These are phyloP conservation scores for Hypoxylon sp. DNA, from an alignment of 2,329 filamentous ascomycete species.

Conservation along the genomic window DNA sequence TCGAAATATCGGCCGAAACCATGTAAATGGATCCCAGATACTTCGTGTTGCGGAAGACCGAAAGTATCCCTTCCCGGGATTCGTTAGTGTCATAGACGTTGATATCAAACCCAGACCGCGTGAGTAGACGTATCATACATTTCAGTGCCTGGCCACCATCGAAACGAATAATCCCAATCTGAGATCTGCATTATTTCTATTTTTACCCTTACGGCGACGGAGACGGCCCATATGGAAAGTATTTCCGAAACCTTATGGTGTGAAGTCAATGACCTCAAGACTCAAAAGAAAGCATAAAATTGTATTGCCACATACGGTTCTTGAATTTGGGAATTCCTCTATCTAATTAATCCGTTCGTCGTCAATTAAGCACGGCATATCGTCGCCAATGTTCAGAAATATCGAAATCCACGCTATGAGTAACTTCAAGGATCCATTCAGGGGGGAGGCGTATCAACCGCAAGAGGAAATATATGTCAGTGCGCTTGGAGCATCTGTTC, in stretches of 20 bases:
- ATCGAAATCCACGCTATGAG: conserved; percentile 23
- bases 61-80: neutral
- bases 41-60: neutral
- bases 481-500: neutral
- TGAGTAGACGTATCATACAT: conserved; percentile 27
- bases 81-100: neutral
- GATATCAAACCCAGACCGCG: neutral
- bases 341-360: neutral
- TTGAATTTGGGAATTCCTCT: neutral
- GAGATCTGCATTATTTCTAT: neutral
- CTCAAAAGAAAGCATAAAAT: conserved; percentile 8
- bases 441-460: conserved; percentile 58
- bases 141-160: neutral
- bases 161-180: neutral
- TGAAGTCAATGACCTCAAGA: conserved; percentile 46
- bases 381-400: neutral
- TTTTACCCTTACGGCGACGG: neutral
- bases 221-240: neutral
- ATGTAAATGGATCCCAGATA: neutral
- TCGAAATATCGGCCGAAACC: neutral
- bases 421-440: conserved; percentile 50
- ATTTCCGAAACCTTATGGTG: neutral
- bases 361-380: neutral
- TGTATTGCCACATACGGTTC: conserved; percentile 36
- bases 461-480: conserved; percentile 60